Conservation (phyloP, 2,329 filamentous ascomycete genomes). For the Fusarium aywerte region DNA sequence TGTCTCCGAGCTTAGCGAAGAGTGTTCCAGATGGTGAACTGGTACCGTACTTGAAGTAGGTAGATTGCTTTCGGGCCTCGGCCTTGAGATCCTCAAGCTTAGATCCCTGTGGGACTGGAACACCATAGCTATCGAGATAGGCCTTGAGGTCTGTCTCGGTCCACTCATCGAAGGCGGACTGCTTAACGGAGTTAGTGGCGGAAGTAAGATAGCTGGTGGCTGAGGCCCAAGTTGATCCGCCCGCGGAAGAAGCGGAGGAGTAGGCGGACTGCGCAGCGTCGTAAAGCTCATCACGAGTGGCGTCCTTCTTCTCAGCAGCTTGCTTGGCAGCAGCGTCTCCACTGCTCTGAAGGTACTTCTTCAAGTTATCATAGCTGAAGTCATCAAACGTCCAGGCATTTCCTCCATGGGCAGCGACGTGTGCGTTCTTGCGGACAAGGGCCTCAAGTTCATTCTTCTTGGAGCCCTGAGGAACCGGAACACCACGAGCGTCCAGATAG, state of each 20-base stretch:
- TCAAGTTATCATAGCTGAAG: conserved; percentile 76
- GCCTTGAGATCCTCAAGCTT: conserved; percentile 76
- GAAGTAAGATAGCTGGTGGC: conserved; percentile 76
- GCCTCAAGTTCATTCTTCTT: conserved; percentile 79
- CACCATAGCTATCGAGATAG: conserved; percentile 82
- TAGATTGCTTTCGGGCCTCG: conserved; percentile 76
- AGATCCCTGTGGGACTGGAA: conserved; percentile 73
- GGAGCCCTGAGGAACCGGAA: conserved; percentile 77
- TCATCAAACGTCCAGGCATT: conserved; percentile 84
- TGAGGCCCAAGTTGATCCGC: conserved; percentile 70
- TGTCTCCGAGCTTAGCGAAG: conserved; percentile 69
- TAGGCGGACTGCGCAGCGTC: conserved; percentile 72
- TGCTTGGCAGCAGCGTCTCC: conserved; percentile 68
- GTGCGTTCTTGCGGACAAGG: conserved; percentile 76
- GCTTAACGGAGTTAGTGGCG: conserved; percentile 73
- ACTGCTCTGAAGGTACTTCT: conserved; percentile 63
- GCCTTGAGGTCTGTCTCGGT: conserved; percentile 77
- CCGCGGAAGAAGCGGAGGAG: conserved; percentile 66
- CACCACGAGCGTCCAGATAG: conserved; percentile 79
- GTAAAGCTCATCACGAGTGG: conserved; percentile 78
- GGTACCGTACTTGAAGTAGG: conserved; percentile 82
- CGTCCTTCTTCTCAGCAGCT: conserved; percentile 69
- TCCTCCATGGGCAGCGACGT: conserved; percentile 75
- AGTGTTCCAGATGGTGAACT: conserved; percentile 72
- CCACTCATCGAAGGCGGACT: conserved; percentile 77